Evolutionary conservation across 257 asterid species (phyloP).

Genomic region (Solanum tarijense): DNA sequence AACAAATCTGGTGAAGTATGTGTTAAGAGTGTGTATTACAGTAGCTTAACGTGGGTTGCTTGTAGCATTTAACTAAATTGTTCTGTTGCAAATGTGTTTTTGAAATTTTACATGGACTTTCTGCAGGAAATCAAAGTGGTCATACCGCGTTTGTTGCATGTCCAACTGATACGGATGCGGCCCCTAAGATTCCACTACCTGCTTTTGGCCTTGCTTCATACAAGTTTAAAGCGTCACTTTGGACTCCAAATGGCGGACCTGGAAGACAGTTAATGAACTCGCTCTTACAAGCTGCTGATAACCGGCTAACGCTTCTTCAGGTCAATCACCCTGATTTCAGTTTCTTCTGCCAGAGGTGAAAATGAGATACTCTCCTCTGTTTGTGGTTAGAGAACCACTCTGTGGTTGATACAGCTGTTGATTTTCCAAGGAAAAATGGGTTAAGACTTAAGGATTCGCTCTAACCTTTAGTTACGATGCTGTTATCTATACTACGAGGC

Average conservation of each 20-base stretch:
- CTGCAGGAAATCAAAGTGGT: slow-evolving; percentile 46
- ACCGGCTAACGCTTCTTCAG: slow-evolving; percentile 44
- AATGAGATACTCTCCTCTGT: background rate
- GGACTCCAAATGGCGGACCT: slow-evolving; percentile 55
- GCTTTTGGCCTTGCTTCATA: slow-evolving; percentile 82
- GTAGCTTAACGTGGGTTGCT: background rate
- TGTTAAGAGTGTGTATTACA: background rate
- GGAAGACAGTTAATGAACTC: slow-evolving; percentile 39
- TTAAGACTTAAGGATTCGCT: background rate
- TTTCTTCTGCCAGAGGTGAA: slow-evolving; percentile 67
- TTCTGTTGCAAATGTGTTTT: background rate
- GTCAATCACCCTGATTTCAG: slow-evolving; percentile 86
- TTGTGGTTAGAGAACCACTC: background rate
- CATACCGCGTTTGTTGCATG: slow-evolving; percentile 29
- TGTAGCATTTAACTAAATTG: background rate
- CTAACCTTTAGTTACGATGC: background rate
- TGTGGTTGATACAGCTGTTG: background rate
- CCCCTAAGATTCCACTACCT: slow-evolving; percentile 52
- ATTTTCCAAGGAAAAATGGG: background rate
- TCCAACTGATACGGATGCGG: slow-evolving; percentile 41
- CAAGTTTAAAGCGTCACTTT: slow-evolving; percentile 56
- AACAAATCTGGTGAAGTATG: background rate
- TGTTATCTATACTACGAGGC: background rate
- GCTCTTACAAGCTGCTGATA: slow-evolving; percentile 64
- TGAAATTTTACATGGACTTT: background rate